Evolutionary conservation across 352 stramenopile species (phyloP), one percentile per base, ranked within the genome.

Genomic region (Globisporangium cylindrosporum): DNA sequence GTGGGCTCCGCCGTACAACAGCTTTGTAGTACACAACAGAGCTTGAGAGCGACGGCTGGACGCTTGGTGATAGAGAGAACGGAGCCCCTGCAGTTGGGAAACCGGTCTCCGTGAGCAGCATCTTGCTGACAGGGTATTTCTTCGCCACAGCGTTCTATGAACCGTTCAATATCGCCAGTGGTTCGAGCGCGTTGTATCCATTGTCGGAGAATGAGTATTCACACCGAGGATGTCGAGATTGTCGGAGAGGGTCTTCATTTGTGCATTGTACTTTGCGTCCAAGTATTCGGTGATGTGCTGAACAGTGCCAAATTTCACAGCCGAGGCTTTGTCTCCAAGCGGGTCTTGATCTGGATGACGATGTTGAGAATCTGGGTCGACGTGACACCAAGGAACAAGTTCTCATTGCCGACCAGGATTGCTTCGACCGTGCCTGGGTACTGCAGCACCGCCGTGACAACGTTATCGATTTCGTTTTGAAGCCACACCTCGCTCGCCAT

Each of bases 321-420:
- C 32, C 32, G 32, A 36, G 4, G 32, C 32, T 36, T 36, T 36
- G 32, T 36, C 32, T 36, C 32, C 4, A 36, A 4, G 7, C 32
- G 3, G 32, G 32, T 36, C 32, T 36, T 7, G 32, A 36, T 36
- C 6, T 36, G 32, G 32, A 4, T 36, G 32, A 36, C 32, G 7
- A 36, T 36, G 32, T 36, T 53, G 29, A 72, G 49, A 24, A 75
- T 72, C 61, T 67, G 38, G 60, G 46, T 68, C 34, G 46, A 25
- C 10, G 48, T 65, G 56, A 58, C 69, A 46, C 62, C 64, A 5
- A 62, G 41, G 2, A 64, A 55, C 7, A 82, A 61, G 67, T 80
- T 77, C 54, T 79, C 75, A 27, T 76, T 81, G 53, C 75, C 72
- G 25, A 81, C 61, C 18, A 79, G 53, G 62, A 81, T 72, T 20